Conservation (phyloP, 2,329 filamentous ascomycete genomes). For the Teratosphaeria pseudoeucalypti region DNA sequence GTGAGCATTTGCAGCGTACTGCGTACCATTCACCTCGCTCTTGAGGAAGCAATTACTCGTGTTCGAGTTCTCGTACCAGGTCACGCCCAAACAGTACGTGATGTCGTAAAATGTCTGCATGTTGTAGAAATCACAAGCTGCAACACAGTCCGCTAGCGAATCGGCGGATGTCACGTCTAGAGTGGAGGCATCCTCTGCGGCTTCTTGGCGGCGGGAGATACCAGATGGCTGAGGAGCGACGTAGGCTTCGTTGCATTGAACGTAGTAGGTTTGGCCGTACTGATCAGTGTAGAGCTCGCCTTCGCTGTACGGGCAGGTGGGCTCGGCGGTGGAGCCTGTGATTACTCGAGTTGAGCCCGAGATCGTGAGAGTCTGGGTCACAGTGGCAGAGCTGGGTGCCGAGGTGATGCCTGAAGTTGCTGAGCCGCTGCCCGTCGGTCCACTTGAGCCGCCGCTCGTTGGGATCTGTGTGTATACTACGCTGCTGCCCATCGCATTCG, state of each 20-base stretch:
- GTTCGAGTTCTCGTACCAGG: not conserved
- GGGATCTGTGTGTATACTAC: slow-evolving; percentile 15
- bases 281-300: slow-evolving; percentile 13
- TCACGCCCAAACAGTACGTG: not conserved
- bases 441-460: not conserved
- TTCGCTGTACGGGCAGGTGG: slow-evolving; percentile 18
- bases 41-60: not conserved
- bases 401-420: not conserved
- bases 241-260: slow-evolving; percentile 9
- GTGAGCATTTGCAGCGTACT: not conserved
- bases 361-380: slow-evolving; percentile 2
- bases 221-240: slow-evolving; percentile 2
- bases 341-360: not conserved
- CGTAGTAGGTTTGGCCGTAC: slow-evolving; percentile 19
- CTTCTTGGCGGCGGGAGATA: slow-evolving; percentile 1
- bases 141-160: slow-evolving; percentile 6
- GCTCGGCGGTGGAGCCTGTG: slow-evolving; percentile 7
- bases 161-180: slow-evolving; percentile 10
- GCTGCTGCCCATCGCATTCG: slow-evolving; percentile 7
- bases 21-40: not conserved
- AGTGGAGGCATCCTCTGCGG: not conserved
- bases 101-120: slow-evolving; percentile 2
- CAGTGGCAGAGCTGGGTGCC: slow-evolving; percentile 1
- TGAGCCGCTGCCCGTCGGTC: not conserved
- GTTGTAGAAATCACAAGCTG: slow-evolving; percentile 4